Percentiles rank a stretch among this genome's conserved stretches.
Conservation (phyloP, 768 basidiomycete species). For the Cystofilobasidium macerans region DNA sequence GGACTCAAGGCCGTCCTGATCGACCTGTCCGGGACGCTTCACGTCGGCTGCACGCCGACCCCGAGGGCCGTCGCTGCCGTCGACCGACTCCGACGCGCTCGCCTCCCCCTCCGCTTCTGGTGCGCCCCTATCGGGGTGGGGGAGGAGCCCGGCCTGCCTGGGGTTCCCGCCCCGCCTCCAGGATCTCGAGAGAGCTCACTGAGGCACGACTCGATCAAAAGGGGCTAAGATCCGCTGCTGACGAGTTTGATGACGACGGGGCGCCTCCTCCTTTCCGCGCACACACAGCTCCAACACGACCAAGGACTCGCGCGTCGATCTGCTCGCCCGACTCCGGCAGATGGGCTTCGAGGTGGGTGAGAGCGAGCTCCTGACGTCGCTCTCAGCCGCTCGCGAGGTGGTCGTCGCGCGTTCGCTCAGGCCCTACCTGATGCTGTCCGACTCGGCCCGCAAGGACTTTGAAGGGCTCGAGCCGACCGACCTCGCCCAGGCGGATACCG, state of each 20-base stretch:
- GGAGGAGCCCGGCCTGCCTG: too few relatives aligned
- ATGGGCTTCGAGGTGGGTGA: slow-evolving; percentile 47
- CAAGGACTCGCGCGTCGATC: slow-evolving; percentile 48
- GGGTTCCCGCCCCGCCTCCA: neutral
- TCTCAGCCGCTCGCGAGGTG: slow-evolving; percentile 47
- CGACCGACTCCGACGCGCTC: slow-evolving; percentile 33
- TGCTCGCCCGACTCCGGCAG: slow-evolving; percentile 42
- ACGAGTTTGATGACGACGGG: too few relatives aligned
- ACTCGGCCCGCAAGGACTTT: slow-evolving; percentile 36
- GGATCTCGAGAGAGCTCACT: neutral
- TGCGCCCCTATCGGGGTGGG: slow-evolving; percentile 15
- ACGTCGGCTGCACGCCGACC: slow-evolving; percentile 47
- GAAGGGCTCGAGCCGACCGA: slow-evolving; percentile 36
- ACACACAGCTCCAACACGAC: slow-evolving; percentile 56
- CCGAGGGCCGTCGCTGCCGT: slow-evolving; percentile 46
- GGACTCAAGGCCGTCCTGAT: slow-evolving; percentile 45
- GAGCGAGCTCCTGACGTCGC: slow-evolving; percentile 53
- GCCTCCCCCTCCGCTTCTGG: slow-evolving; percentile 43
- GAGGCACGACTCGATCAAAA: neutral
- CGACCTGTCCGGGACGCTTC: slow-evolving; percentile 59
- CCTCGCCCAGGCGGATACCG: slow-evolving; percentile 45
- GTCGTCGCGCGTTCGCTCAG: slow-evolving; percentile 41
- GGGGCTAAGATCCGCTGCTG: neutral
- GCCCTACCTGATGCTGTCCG: slow-evolving; percentile 51
- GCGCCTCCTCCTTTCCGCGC: slow-evolving; percentile 29